phyloP scores from a whole-genome alignment of 306 rosid genomes.

The Mimosa pudica region DNA sequence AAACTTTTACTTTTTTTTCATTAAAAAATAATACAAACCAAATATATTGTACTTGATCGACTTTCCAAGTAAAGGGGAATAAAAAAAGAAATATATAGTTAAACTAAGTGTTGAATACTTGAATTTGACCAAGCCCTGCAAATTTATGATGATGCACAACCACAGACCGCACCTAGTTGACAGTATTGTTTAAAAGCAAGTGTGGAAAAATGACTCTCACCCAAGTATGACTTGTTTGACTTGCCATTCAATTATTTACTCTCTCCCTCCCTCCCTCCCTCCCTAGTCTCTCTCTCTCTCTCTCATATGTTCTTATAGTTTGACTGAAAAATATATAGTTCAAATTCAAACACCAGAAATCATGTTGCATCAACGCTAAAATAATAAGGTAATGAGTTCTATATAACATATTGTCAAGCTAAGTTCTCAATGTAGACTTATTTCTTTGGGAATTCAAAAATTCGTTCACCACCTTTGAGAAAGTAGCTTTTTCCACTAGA shows the following conservation, averaged over 20 bases:
- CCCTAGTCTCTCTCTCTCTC: not conserved
- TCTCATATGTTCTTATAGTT: not conserved
- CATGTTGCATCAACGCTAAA: not conserved
- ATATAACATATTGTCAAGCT: too few species aligned
- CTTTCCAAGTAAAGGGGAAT: not conserved
- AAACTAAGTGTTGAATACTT: not conserved
- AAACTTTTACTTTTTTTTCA: too few species aligned
- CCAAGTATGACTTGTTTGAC: conserved; percentile 1
- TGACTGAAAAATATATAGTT: not conserved
- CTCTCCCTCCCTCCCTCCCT: not conserved
- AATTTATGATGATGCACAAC: not conserved
- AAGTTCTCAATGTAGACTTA: too few species aligned
- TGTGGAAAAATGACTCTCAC: not conserved
- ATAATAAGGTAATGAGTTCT: too few species aligned
- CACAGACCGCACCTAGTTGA: not conserved
- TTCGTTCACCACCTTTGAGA: too few species aligned
- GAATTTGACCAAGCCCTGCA: conserved; percentile 5
- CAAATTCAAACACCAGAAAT: not conserved
- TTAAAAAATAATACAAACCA: not conserved
- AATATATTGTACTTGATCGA: not conserved
- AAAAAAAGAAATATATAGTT: not conserved
- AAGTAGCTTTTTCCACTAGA: too few species aligned
- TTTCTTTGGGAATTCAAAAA: too few species aligned
- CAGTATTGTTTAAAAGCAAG: conserved; percentile 1
- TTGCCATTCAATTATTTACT: not conserved